Percentiles rank a stretch among this genome's conserved stretches.
Conservation (phyloP, 2,329 filamentous ascomycete genomes). For the Scleromitrula shiraiana region DNA sequence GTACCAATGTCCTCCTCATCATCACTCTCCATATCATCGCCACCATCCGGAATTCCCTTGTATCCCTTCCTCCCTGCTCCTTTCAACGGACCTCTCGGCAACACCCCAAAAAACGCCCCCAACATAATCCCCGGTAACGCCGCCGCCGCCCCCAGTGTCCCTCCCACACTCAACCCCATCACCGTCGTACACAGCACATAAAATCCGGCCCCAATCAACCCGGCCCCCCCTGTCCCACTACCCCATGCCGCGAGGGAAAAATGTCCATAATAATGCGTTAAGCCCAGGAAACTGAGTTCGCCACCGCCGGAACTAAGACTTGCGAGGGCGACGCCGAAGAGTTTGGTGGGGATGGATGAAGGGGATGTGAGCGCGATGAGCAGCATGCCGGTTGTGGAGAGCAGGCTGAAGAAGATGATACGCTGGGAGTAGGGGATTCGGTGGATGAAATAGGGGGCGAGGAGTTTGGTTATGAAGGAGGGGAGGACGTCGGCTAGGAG, state of each 20-base stretch:
- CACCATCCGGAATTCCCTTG: no score
- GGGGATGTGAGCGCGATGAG: constrained; percentile 73
- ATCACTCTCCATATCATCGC: no score
- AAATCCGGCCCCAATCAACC: constrained; percentile 75
- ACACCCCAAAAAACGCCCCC: constrained; percentile 72
- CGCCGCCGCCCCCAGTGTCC: constrained; percentile 69
- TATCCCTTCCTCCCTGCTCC: no score
- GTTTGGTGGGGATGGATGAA: constrained; percentile 62
- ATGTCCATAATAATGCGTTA: constrained; percentile 89
- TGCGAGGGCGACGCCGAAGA: constrained; percentile 76
- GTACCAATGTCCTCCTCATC: no score
- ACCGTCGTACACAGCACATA: constrained; percentile 83
- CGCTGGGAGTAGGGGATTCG: constrained; percentile 71
- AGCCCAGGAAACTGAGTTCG: constrained; percentile 80
- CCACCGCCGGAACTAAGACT: constrained; percentile 80
- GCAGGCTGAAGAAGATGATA: constrained; percentile 62
- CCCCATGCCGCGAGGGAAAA: constrained; percentile 87
- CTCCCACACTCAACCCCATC: constrained; percentile 64
- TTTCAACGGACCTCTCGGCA: constrained; percentile 62
- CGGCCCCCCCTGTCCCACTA: constrained; percentile 83
- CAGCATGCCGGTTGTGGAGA: constrained; percentile 83
- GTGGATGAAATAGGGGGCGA: constrained; percentile 92
- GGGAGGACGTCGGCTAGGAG: constrained; percentile 89
- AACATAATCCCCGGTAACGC: constrained; percentile 77
- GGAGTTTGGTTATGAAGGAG: constrained; percentile 78